Evolutionary conservation across 345 rosid genomes (phyloP).

Genomic region (Corchorus capsularis): DNA sequence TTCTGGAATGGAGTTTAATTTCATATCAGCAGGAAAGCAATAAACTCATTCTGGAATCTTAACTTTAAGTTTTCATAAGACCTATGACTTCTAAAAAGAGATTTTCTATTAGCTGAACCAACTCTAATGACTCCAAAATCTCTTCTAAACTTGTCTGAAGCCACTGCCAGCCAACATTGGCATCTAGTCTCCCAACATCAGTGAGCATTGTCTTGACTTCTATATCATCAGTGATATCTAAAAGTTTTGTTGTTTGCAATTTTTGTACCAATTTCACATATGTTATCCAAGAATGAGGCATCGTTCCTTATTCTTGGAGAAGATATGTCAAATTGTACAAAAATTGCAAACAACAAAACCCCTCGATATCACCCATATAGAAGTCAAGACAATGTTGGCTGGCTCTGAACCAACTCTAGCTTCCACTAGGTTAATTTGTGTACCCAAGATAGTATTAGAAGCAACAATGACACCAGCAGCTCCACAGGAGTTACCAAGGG

Average conservation of each 20-base stretch:
- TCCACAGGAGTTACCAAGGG: neutral
- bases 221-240: neutral
- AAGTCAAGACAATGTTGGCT: neutral
- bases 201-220: neutral
- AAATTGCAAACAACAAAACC: no score
- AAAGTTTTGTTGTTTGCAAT: neutral
- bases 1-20: no score
- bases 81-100: neutral
- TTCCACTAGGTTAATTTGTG: neutral
- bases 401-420: neutral
- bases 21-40: no score
- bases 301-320: neutral
- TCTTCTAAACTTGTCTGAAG: neutral
- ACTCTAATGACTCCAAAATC: neutral
- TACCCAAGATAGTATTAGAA: neutral
- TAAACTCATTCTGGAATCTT: neutral
- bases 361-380: no score
- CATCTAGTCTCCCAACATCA: neutral
- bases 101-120: neutral
- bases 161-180: neutral
- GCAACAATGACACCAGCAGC: neutral
- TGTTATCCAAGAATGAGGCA: neutral
- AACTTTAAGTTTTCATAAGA: neutral
- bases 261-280: neutral
- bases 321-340: no score